phyloP scores from a whole-genome alignment of 2,329 filamentous ascomycete genomes.

The Epichloe uncinata region DNA sequence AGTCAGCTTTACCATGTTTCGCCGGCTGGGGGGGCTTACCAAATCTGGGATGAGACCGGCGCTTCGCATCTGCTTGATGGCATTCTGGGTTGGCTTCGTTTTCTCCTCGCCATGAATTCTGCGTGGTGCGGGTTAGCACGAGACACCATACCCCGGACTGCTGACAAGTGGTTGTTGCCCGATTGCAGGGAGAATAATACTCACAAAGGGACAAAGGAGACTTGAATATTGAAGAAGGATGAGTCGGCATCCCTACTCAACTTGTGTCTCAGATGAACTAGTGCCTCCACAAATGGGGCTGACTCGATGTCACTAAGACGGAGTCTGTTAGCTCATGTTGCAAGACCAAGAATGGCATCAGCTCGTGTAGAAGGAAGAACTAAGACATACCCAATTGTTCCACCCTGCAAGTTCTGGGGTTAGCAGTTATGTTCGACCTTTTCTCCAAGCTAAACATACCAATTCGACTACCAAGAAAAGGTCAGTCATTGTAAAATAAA shows the following conservation, averaged over 20 bases:
- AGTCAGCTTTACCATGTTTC: background rate
- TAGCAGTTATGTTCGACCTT: background rate
- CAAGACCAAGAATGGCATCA: background rate
- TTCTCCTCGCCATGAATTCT: constrained; percentile 57
- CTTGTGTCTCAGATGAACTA: constrained; percentile 63
- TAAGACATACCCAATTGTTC: constrained; percentile 36
- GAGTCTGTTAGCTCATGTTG: background rate
- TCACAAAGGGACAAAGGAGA: constrained; percentile 66
- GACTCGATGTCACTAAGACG: constrained; percentile 57
- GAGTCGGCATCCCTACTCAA: constrained; percentile 43
- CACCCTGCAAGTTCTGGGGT: constrained; percentile 30
- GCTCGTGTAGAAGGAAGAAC: background rate
- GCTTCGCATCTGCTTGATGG: constrained; percentile 72
- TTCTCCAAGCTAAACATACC: constrained; percentile 13
- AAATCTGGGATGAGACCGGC: constrained; percentile 62
- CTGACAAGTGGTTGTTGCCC: background rate
- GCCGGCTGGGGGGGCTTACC: constrained; percentile 27
- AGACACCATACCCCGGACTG: background rate
- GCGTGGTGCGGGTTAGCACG: constrained; percentile 8
- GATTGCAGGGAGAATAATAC: background rate
- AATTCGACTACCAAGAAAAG: constrained; percentile 18
- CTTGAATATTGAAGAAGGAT: constrained; percentile 82
- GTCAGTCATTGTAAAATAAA: constrained; percentile 8
- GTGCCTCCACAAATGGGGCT: constrained; percentile 75
- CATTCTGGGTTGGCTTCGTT: constrained; percentile 92